Base-by-base conservation (phyloP, 352 stramenopile species). In the Phytophthora brassicae region DNA sequence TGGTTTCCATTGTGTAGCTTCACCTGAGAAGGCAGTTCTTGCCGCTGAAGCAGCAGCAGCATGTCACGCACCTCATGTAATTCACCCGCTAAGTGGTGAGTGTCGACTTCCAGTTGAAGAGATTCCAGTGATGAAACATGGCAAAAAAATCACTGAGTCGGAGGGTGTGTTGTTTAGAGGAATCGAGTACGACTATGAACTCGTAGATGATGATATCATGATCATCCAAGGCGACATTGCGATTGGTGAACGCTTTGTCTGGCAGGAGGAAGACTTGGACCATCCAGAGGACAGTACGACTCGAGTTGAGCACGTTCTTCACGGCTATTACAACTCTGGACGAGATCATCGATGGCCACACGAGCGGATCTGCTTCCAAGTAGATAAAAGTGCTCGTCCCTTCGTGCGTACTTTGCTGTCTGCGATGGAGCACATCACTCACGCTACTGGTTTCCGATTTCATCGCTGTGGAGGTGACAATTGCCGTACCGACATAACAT, bases 271-370 rank as follows among this genome's bases (percentile, higher is more conserved):
- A 14, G 62, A 79, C 38, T 45, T 52, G 19, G 38, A 47, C 6
- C 36, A 68, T 17, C 17, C 46, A 20, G 22, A 55, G 6, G 48
- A 62, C 22, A 35, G 42, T 4, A 56, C 41, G 0, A 64, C 51
- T 6, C 74, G 66, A 13, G 63, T 56, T 16, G 63, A 75, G 24
- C 70, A 74, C 4, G 54, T 81, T 26, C 38, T 91, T 14, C 86
- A 94, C 50, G 85, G 85, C 14, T 94, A 94, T 65, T 94, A 87
- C 70, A 90, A 94, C 56, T 66, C 78, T 7, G 83, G 86, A 29
- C 74, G 82, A 11, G 86, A 93, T 44, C 81, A 90, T 43, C 86
- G 84, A 5, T 93, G 86, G 84, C 60, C 65, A 20, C 66, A 86
- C 29, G 79, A 72, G 4, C 51, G 55, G 7, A 73, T 95, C 67